Conservation (phyloP, 2,329 filamentous ascomycete species). For the Aspergillus udagawae region DNA sequence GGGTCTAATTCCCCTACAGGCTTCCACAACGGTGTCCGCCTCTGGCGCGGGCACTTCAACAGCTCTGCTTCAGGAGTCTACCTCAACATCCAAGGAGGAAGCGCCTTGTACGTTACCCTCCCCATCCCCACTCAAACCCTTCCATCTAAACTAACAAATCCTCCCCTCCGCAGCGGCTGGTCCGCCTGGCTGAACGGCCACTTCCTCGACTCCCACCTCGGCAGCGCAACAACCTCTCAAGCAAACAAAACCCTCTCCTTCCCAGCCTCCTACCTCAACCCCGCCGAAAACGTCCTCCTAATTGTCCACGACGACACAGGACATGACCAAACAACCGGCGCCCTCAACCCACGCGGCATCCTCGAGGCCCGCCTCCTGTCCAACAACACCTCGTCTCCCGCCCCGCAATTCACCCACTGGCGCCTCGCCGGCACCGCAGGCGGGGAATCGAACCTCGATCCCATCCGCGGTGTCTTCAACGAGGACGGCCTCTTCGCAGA, state of each 20-base stretch:
- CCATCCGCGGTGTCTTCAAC: constrained; percentile 52
- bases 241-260: constrained; percentile 45
- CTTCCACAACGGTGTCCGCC: constrained; percentile 43
- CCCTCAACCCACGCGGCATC: constrained; percentile 28
- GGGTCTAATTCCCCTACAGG: constrained; percentile 12
- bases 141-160: not conserved
- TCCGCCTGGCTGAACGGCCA: constrained; percentile 56
- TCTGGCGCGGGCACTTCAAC: constrained; percentile 45
- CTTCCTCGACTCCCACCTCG: constrained; percentile 55
- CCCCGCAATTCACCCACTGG: constrained; percentile 51
- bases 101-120: constrained; percentile 38
- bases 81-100: constrained; percentile 52
- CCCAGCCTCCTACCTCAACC: constrained; percentile 44
- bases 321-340: constrained; percentile 27
- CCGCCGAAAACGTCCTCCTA: constrained; percentile 52
- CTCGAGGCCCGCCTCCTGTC: constrained; percentile 48
- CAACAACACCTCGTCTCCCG: constrained; percentile 22
- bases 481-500: constrained; percentile 59
- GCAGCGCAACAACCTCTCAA: constrained; percentile 25
- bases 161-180: constrained; percentile 42
- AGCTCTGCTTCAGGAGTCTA: constrained; percentile 34
- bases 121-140: not conserved
- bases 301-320: constrained; percentile 56
- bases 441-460: constrained; percentile 51
- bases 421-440: constrained; percentile 57